These are phyloP conservation scores for Periglandula ipomoeae DNA, from an alignment of 2,329 filamentous ascomycete species.

Conservation along the genomic window DNA sequence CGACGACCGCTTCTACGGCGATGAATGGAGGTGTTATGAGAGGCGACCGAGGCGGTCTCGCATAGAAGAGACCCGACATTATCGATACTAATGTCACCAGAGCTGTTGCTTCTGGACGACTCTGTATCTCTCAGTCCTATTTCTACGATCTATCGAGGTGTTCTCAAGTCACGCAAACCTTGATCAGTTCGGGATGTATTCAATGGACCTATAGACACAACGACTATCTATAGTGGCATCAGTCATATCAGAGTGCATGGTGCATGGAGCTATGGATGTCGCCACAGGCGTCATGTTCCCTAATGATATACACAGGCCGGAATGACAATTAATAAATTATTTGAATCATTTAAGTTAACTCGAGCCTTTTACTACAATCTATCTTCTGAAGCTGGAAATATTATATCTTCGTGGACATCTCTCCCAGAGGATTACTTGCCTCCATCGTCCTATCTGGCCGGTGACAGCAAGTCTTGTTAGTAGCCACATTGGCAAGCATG, in stretches of 20 bases:
- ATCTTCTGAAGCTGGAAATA: neutral
- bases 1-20: conserved; percentile 18
- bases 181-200: too few relatives aligned
- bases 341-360: neutral
- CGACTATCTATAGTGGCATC: too few relatives aligned
- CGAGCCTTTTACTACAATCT: neutral
- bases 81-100: conserved; percentile 10
- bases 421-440: too few relatives aligned
- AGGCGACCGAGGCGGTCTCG: conserved; percentile 14
- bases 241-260: too few relatives aligned
- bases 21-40: conserved; percentile 12
- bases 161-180: too few relatives aligned
- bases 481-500: too few relatives aligned
- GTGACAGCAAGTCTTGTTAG: too few relatives aligned
- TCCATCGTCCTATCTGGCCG: too few relatives aligned
- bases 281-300: neutral
- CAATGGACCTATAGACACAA: too few relatives aligned
- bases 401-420: neutral
- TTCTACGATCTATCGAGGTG: too few relatives aligned
- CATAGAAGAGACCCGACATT: conserved; percentile 15
- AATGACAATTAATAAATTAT: neutral
- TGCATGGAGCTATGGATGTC: neutral
- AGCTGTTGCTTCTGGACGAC: neutral
- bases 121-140: too few relatives aligned
- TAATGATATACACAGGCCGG: neutral